Base-by-base conservation (phyloP, 192 early-diverging fungal genomes). In the Backusella sp. region DNA sequence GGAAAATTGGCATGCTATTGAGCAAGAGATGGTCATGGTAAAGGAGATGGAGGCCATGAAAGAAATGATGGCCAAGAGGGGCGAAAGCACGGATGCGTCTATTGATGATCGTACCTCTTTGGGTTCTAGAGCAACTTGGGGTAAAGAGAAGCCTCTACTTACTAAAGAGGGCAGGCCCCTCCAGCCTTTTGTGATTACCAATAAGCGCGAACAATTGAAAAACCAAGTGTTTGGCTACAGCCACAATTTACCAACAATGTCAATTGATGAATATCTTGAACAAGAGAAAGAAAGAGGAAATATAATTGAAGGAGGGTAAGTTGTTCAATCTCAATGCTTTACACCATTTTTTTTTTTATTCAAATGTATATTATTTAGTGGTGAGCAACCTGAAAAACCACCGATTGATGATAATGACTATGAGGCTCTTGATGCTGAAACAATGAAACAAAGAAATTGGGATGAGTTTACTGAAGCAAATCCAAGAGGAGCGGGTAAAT, bases 221-320 rank as follows among this genome's bases (percentile, higher is more conserved):
- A 84, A 96, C 34, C 86, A 89, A 26, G 97, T 99, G 14, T 99
- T 74, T 78, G 67, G 92, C 23, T 95, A 94, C 1, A 90, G 93
- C 12, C 93, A 94, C 80, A 92, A 88, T 32, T 75, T 99, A 73
- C 98, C 98, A 7, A 98, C 97, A 6, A 98, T 99, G 97, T 88
- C 94, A 0, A 90, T 99, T 65, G 98, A 99, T 56, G 94, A 98
- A 83, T 99, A 97, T 76, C 76, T 98, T 73, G 87, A 95, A 62
- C 88, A 90, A 67, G 96, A 99, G 81, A 84, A 88, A 72, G 90
- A 92, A 75, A 88, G 94, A 6, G 98, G 98, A 5, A 95, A 95
- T 72, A 90, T 98, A 36, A 90, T 99, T 46, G 86, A 84, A 26
- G 98, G 98, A 73, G 93, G 92, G 90, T 90, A 86, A 76, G 83